Evolutionary conservation across 352 stramenopile species (phyloP), one percentile per base, ranked within the genome.

Genomic region (Pythium monospermum): DNA sequence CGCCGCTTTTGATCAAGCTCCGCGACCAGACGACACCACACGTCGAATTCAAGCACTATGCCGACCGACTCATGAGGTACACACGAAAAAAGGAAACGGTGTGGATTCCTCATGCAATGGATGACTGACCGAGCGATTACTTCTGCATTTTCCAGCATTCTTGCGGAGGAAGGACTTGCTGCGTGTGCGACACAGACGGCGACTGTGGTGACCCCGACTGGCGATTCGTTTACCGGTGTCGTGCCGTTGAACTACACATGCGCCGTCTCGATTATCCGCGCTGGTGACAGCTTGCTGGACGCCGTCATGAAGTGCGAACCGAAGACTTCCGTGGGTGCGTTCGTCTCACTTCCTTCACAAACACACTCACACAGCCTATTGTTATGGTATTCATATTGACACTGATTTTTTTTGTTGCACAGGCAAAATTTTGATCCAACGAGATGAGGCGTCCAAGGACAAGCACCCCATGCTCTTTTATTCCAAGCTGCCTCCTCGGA

Each of bases 351-450:
- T n/a, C n/a, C n/a, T n/a, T n/a, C n/a, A n/a, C n/a, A n/a, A n/a
- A n/a, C n/a, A n/a, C n/a, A n/a, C n/a, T n/a, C n/a, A n/a, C n/a
- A n/a, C 19, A 18, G 19, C 21, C 38, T 11, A 37, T 16, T 11
- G 10, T 37, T 37, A 37, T 16, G 16, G n/a, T n/a, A n/a, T n/a
- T n/a, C n/a, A n/a, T n/a, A n/a, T n/a, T n/a, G n/a, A n/a, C n/a
- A n/a, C n/a, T 37, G 10, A 37, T 37, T 11, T 11, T 37, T 37
- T 37, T 16, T 27, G 3, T 30, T 26, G 2, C 48, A 16, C 40
- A 64, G 94, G 91, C n/a, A 98, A 99, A 66, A 98, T 99, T 55
- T 61, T 98, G 47, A 98, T 99, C 66, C 96, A 99, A 73, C 75
- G 96, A 32, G 87, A 98, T 59, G 96, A 99, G 75, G 68, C 53